Conservation (phyloP, 345 rosid species). For the Pelargonium nanum region DNA sequence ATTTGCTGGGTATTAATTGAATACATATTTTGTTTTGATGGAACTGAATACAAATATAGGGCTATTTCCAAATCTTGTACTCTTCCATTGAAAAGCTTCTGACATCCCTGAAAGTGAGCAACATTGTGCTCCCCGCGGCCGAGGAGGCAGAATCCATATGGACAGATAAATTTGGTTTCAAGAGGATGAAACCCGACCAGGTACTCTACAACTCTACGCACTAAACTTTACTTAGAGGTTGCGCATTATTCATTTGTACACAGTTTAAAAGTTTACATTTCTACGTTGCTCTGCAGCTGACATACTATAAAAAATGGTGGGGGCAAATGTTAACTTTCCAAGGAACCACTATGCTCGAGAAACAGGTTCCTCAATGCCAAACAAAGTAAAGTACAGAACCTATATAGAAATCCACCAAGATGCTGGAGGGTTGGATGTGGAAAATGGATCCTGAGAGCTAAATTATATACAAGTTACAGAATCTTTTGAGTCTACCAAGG, state of each 20-base stretch:
- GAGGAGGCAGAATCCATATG: constrained; percentile 77
- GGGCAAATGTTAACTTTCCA: constrained; percentile 22
- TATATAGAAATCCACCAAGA: not conserved
- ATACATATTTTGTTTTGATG: not conserved
- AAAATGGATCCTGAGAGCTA: not conserved
- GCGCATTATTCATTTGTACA: not conserved
- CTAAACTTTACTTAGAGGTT: not conserved
- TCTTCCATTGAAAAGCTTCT: constrained; percentile 66
- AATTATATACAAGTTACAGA: not conserved
- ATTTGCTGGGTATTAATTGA: too few species aligned
- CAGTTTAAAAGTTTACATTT: not conserved
- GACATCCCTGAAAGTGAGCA: constrained; percentile 43
- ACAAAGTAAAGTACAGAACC: not conserved
- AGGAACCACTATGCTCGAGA: constrained; percentile 24
- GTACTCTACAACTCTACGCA: constrained; percentile 18
- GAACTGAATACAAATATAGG: constrained; percentile 24
- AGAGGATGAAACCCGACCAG: constrained; percentile 45
- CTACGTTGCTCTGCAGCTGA: constrained; percentile 10
- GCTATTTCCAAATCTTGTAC: constrained; percentile 64
- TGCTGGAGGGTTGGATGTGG: not conserved
- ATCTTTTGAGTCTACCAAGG: not conserved
- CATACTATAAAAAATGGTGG: constrained; percentile 13
- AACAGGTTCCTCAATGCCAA: constrained; percentile 6
- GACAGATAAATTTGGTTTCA: constrained; percentile 65
- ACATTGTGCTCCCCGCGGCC: constrained; percentile 67